These are phyloP conservation scores for Hypoxylon rickii DNA, from an alignment of 495 filamentous ascomycete species.

Conservation along the genomic window DNA sequence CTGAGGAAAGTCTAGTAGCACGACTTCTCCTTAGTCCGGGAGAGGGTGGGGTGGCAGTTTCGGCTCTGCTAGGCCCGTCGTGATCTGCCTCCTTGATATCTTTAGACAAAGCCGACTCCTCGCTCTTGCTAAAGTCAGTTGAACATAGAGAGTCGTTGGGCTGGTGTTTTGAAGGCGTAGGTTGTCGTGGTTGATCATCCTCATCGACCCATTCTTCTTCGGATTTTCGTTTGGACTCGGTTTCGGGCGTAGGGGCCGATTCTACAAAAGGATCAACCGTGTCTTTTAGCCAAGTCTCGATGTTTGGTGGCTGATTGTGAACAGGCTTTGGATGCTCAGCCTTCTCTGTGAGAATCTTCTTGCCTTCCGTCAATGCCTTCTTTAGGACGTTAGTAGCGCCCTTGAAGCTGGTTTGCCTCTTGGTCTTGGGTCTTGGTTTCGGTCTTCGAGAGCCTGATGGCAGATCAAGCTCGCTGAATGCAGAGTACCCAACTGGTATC, in stretches of 20 bases:
- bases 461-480: constrained; percentile 62
- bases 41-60: constrained; percentile 37
- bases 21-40: constrained; percentile 50
- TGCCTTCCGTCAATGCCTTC: constrained; percentile 58
- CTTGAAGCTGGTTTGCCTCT: constrained; percentile 53
- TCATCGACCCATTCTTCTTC: constrained; percentile 36
- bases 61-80: constrained; percentile 31
- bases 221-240: constrained; percentile 22
- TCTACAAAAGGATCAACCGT: constrained; percentile 77
- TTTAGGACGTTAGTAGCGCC: constrained; percentile 59
- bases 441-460: constrained; percentile 49
- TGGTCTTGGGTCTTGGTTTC: constrained; percentile 47
- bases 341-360: constrained; percentile 58
- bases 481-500: constrained; percentile 60
- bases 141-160: constrained; percentile 5
- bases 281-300: constrained; percentile 76
- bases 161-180: constrained; percentile 20
- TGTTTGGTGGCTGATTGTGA: constrained; percentile 59
- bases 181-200: constrained; percentile 19
- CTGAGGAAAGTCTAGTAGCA: constrained; percentile 50
- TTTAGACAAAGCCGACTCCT: constrained; percentile 4
- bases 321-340: constrained; percentile 54
- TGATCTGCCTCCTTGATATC: constrained; percentile 30
- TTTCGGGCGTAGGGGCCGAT: constrained; percentile 44
- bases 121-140: constrained; percentile 14